phyloP scores from a whole-genome alignment of 2,329 filamentous ascomycete species.

The Lachnellula cervina region DNA sequence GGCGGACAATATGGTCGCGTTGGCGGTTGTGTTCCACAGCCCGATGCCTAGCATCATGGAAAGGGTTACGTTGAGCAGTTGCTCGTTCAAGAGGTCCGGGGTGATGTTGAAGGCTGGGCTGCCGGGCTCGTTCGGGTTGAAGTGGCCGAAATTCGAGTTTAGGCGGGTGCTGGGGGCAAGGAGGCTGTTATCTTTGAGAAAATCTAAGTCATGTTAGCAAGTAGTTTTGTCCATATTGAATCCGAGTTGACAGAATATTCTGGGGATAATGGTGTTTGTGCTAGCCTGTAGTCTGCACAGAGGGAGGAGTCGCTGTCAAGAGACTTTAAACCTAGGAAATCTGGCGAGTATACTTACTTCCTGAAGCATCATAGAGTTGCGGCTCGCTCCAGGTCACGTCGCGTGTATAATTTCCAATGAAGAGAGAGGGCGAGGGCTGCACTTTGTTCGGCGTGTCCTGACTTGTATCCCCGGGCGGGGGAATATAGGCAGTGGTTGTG shows the following conservation, averaged over 20 bases:
- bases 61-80: constrained; percentile 20
- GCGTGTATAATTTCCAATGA: background rate
- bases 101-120: background rate
- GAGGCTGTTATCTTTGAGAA: background rate
- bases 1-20: constrained; percentile 7
- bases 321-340: no score
- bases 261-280: no score
- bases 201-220: background rate
- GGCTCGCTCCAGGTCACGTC: background rate
- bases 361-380: no score
- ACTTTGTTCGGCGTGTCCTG: background rate
- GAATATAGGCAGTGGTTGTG: background rate
- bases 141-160: background rate
- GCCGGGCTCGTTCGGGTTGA: background rate
- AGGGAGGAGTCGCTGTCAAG: no score
- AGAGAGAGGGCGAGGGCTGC: background rate
- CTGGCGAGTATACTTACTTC: no score
- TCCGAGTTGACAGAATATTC: no score
- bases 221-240: no score
- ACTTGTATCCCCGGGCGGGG: background rate
- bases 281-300: no score
- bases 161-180: background rate
- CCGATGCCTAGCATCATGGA: constrained; percentile 13
- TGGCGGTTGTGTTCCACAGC: constrained; percentile 12
- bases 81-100: constrained; percentile 14